Evolutionary conservation across 148 eudicot genomes (phyloP).

Genomic region (Amaranthus cruentus): DNA sequence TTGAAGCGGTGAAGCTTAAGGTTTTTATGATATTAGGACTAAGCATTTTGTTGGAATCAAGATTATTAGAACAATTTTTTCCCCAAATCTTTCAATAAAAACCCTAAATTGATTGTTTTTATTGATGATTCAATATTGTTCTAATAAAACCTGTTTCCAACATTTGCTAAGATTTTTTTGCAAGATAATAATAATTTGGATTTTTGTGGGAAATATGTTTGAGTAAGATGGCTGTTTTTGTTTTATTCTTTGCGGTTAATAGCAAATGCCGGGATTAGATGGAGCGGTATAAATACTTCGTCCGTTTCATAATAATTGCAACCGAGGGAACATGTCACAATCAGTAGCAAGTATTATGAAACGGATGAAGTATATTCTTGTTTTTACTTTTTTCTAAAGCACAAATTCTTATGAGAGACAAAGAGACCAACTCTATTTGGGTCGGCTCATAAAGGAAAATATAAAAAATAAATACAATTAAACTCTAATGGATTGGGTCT

Average conservation of each 20-base stretch:
- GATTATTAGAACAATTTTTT: neutral
- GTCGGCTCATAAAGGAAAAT: too few species aligned
- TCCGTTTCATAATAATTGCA: too few species aligned
- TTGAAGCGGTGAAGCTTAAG: conserved; percentile 65
- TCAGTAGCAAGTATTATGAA: too few species aligned
- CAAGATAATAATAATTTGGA: neutral
- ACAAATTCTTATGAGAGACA: too few species aligned
- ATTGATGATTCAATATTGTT: neutral
- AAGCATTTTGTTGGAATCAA: conserved; percentile 15
- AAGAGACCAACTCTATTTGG: too few species aligned
- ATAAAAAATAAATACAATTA: too few species aligned
- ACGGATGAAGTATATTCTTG: too few species aligned
- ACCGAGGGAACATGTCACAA: too few species aligned
- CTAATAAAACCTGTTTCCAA: neutral
- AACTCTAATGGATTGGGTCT: too few species aligned
- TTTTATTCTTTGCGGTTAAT: neutral
- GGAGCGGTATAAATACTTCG: too few species aligned
- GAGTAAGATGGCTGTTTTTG: neutral
- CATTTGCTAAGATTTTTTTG: neutral
- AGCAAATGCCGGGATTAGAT: conserved; percentile 8
- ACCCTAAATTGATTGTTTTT: neutral
- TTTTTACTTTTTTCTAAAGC: too few species aligned
- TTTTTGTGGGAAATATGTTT: neutral
- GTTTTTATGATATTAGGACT: conserved; percentile 22
- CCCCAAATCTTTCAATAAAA: neutral